These are phyloP conservation scores for Rhynchospora pubera DNA, from an alignment of 176 grass and related monocot genomes.

Conservation along the genomic window DNA sequence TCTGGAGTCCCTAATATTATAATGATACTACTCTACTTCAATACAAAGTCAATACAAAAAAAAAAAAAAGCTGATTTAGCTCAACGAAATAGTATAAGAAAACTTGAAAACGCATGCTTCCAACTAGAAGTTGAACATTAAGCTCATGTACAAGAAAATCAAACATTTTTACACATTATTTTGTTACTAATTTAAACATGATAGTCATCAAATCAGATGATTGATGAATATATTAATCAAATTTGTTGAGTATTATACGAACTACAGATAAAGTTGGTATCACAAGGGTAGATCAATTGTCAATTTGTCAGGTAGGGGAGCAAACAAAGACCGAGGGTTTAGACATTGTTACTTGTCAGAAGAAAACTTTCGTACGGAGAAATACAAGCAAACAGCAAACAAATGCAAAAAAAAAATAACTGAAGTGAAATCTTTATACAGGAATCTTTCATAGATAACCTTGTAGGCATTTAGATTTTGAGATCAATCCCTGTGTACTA, in stretches of 20 bases:
- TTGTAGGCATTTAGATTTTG: not conserved
- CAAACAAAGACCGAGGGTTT: constrained; percentile 31
- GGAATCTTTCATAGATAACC: not conserved
- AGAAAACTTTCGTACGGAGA: constrained; percentile 40
- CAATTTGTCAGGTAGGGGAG: constrained; percentile 22
- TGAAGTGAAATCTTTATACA: not conserved
- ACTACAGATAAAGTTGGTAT: not conserved
- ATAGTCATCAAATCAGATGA: not conserved
- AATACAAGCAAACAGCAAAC: not conserved
- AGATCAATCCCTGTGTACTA: not conserved
- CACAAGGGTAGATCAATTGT: not conserved
- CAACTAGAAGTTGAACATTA: not conserved
- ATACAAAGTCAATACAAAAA: not conserved
- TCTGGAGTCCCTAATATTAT: not conserved
- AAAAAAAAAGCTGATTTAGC: not conserved
- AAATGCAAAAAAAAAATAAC: not conserved
- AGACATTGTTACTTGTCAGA: constrained; percentile 56
- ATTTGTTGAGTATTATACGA: not conserved
- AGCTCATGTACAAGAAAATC: not conserved
- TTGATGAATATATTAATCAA: not conserved
- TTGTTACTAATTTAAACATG: not conserved
- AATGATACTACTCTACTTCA: not conserved
- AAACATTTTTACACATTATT: not conserved
- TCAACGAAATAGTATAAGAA: not conserved
- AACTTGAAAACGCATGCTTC: not conserved